Conservation (phyloP, 2,329 filamentous ascomycete genomes). For the Pestalotiopsis sp. region DNA sequence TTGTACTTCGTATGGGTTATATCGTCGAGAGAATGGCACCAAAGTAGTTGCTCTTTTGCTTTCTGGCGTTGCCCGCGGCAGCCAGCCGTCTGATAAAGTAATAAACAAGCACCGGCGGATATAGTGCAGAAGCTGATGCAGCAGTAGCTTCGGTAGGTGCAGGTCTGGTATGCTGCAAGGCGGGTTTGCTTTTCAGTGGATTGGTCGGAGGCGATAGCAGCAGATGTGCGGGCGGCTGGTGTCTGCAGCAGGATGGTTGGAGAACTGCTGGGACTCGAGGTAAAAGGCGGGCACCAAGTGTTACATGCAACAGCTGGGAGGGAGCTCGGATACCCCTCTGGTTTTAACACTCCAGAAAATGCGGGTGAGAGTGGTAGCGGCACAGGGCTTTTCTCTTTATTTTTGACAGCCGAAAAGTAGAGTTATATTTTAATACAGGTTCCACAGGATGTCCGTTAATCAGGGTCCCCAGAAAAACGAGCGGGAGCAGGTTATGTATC, state of each 20-base stretch:
- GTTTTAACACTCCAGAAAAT: neutral
- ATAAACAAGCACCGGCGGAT: neutral
- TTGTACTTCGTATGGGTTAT: neutral
- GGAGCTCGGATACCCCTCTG: slow-evolving; percentile 1
- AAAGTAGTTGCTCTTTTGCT: neutral
- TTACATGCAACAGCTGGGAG: neutral
- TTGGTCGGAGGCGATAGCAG: neutral
- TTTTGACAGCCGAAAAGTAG: neutral
- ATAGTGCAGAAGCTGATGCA: neutral
- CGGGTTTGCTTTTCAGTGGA: neutral
- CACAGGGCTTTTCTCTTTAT: neutral
- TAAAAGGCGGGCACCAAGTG: neutral
- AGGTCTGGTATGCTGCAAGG: neutral
- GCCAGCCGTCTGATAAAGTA: neutral
- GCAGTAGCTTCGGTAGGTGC: neutral
- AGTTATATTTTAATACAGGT: neutral
- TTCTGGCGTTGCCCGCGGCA: slow-evolving; percentile 7
- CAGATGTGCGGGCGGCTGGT: neutral
- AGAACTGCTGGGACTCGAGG: neutral
- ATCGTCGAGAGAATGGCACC: neutral
- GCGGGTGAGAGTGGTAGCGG: neutral
- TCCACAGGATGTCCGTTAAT: neutral
- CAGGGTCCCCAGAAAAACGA: neutral
- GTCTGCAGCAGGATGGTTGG: neutral
- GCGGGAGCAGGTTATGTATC: neutral